A percentile compares a stretch with the other conserved stretches of the same genome.
Conservation (phyloP, 2,329 filamentous ascomycete species). For the Ascochyta viciae-villosae region DNA sequence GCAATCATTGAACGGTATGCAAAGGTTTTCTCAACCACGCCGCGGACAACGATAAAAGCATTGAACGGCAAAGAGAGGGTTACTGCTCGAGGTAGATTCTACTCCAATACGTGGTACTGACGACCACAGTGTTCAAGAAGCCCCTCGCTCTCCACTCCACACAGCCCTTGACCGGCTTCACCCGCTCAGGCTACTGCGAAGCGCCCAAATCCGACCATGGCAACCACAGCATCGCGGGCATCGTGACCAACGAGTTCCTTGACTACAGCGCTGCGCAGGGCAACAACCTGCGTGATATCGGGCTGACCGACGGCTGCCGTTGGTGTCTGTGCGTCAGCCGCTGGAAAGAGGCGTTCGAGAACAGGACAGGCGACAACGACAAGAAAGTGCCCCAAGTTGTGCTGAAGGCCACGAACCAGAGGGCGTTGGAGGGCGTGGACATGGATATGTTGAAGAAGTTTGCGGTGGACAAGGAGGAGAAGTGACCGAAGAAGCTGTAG, state of each 20-base stretch:
- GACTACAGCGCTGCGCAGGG: slow-evolving; percentile 66
- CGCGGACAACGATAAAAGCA: no score
- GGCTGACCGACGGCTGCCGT: slow-evolving; percentile 65
- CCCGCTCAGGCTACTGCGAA: slow-evolving; percentile 68
- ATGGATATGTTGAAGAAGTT: slow-evolving; percentile 60
- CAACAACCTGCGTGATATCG: slow-evolving; percentile 64
- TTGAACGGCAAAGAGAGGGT: no score
- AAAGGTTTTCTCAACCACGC: no score
- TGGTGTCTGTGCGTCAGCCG: slow-evolving; percentile 68
- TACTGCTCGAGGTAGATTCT: no score
- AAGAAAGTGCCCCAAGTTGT: slow-evolving; percentile 58
- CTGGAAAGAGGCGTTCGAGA: slow-evolving; percentile 67
- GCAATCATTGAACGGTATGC: slow-evolving; percentile 18
- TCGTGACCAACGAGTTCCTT: slow-evolving; percentile 67
- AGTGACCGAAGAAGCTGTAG: not conserved
- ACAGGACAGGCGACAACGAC: slow-evolving; percentile 56
- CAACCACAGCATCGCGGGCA: slow-evolving; percentile 65
- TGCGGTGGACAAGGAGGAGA: slow-evolving; percentile 50
- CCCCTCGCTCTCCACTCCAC: slow-evolving; percentile 66
- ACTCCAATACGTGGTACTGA: not conserved
- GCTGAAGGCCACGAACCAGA: slow-evolving; percentile 61
- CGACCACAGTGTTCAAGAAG: slow-evolving; percentile 61
- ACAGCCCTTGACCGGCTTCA: slow-evolving; percentile 66
- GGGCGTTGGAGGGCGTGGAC: slow-evolving; percentile 57
- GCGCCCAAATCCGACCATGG: slow-evolving; percentile 62